Conservation (phyloP, 257 asterid genomes). For the Solanum tarijense region DNA sequence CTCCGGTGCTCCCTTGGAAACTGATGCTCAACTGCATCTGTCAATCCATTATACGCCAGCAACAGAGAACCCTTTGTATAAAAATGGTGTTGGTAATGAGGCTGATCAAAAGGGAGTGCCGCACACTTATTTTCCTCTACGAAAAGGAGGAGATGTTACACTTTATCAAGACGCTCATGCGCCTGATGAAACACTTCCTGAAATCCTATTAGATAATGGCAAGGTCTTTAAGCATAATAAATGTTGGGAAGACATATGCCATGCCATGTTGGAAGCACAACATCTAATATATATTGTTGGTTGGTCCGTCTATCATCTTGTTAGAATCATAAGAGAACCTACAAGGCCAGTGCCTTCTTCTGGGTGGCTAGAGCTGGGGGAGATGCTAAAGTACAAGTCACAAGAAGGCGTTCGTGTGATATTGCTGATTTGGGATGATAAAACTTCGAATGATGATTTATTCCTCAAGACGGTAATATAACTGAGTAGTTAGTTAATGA, state of each 20-base stretch:
- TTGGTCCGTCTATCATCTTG: slow-evolving; percentile 68
- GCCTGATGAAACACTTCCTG: slow-evolving; percentile 53
- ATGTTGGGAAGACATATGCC: slow-evolving; percentile 81
- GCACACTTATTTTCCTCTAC: slow-evolving; percentile 61
- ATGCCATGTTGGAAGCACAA: slow-evolving; percentile 64
- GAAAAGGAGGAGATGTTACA: slow-evolving; percentile 68
- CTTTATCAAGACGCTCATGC: slow-evolving; percentile 82
- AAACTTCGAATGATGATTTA: slow-evolving; percentile 87
- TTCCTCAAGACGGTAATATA: slow-evolving; percentile 57
- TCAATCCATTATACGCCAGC: slow-evolving; percentile 48
- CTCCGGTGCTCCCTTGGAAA: slow-evolving; percentile 58
- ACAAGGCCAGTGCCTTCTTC: slow-evolving; percentile 61
- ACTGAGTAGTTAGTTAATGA: background rate
- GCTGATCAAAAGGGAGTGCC: slow-evolving; percentile 23
- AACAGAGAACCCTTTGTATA: slow-evolving; percentile 27
- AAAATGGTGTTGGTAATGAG: slow-evolving; percentile 28
- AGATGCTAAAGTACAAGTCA: slow-evolving; percentile 76
- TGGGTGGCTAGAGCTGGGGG: slow-evolving; percentile 75
- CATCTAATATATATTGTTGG: slow-evolving; percentile 62
- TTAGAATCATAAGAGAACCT: slow-evolving; percentile 63
- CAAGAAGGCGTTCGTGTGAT: slow-evolving; percentile 94
- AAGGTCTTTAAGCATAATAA: slow-evolving; percentile 32
- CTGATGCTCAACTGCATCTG: slow-evolving; percentile 49
- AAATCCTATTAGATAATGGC: slow-evolving; percentile 32
- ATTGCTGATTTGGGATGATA: slow-evolving; percentile 95